Evolutionary conservation across 139 green algal genomes (phyloP).

Genomic region (Chlorella sp.): DNA sequence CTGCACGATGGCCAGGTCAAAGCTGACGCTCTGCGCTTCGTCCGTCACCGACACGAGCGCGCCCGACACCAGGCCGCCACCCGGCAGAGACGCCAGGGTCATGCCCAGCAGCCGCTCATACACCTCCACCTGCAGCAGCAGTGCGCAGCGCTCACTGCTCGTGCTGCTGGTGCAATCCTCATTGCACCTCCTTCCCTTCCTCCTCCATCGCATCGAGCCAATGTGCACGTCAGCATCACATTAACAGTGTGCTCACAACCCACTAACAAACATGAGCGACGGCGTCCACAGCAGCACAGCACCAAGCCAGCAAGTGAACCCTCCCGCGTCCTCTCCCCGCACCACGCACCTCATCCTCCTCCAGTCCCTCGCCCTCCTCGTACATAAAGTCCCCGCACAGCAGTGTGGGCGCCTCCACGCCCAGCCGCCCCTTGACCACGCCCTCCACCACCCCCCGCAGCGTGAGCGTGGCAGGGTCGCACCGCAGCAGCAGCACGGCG

Average conservation of each 20-base stretch:
- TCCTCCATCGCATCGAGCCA: not conserved
- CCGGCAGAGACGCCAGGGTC: constrained; percentile 52
- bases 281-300: too few species aligned
- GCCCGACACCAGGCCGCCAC: constrained; percentile 59
- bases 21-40: constrained; percentile 62
- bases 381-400: constrained; percentile 60
- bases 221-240: not conserved
- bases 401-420: constrained; percentile 39
- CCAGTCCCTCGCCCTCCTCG: constrained; percentile 78
- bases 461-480: constrained; percentile 52
- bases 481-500: constrained; percentile 44
- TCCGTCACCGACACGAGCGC: constrained; percentile 62
- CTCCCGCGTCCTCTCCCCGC: too few species aligned
- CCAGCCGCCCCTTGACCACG: constrained; percentile 62
- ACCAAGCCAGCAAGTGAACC: too few species aligned
- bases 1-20: constrained; percentile 65
- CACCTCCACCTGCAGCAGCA: constrained; percentile 4
- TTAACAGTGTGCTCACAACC: too few species aligned
- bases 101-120: constrained; percentile 34
- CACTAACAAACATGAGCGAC: too few species aligned
- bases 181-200: not conserved
- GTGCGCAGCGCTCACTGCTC: not conserved
- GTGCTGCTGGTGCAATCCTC: not conserved
- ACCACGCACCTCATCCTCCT: constrained; percentile 76
- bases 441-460: constrained; percentile 54